Conservation (phyloP, 352 stramenopile species). For the Pythium rhizo-oryzae region DNA sequence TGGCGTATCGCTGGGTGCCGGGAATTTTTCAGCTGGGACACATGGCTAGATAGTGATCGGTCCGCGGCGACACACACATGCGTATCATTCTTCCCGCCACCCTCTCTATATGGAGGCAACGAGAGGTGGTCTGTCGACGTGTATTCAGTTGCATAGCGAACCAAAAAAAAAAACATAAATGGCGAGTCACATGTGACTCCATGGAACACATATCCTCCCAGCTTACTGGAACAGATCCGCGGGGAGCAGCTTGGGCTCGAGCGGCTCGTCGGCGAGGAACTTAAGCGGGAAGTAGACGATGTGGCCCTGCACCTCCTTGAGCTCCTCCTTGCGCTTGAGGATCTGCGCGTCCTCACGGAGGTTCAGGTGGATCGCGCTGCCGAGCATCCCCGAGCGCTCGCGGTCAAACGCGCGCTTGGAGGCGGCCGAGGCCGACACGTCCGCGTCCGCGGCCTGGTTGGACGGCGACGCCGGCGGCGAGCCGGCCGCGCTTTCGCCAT, state of each 20-base stretch:
- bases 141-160: neutral
- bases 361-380: constrained; percentile 65
- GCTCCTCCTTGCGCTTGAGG: constrained; percentile 59
- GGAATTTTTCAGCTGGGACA: constrained; percentile 11
- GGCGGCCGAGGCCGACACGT: neutral
- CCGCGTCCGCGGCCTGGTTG: neutral
- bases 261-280: constrained; percentile 75
- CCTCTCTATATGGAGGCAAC: neutral
- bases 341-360: constrained; percentile 71
- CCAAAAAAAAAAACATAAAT: neutral
- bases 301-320: constrained; percentile 72
- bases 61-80: neutral
- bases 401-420: constrained; percentile 8
- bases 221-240: constrained; percentile 83
- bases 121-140: neutral
- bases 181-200: neutral
- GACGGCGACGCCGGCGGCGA: neutral
- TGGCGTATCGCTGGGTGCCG: neutral
- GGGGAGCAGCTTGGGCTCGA: constrained; percentile 83
- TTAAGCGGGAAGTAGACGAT: constrained; percentile 89
- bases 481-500: neutral
- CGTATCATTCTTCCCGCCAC: neutral
- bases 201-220: neutral
- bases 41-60: neutral
- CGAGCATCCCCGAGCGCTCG: constrained; percentile 42